Evolutionary conservation across 2,329 filamentous ascomycete genomes (phyloP).

Genomic region (Stagonosporopsis cucurbitacearum): DNA sequence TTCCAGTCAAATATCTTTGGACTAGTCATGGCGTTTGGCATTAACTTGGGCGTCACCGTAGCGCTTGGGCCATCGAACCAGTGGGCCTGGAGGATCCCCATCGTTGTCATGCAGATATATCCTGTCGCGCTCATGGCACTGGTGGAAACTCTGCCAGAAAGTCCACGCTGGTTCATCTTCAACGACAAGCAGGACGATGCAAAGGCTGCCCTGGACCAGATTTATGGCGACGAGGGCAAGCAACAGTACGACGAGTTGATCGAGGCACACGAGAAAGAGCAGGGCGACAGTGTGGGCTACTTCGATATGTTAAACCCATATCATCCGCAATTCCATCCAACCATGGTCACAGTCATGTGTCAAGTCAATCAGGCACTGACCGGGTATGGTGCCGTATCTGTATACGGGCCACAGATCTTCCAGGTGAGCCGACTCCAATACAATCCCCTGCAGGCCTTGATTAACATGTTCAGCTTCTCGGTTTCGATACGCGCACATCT

Average conservation of each 20-base stretch:
- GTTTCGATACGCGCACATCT: constrained; percentile 58
- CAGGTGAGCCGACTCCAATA: constrained; percentile 44
- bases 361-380: constrained; percentile 67
- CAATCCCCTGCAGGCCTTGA: neutral
- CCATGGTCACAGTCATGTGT: constrained; percentile 67
- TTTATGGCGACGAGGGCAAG: constrained; percentile 60
- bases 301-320: constrained; percentile 64
- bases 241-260: constrained; percentile 59
- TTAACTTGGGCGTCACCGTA: constrained; percentile 63
- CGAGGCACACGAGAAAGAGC: constrained; percentile 59
- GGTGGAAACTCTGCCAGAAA: constrained; percentile 62
- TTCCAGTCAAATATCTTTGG: constrained; percentile 71
- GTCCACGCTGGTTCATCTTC: constrained; percentile 64
- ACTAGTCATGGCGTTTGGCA: constrained; percentile 65
- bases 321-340: constrained; percentile 65
- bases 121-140: constrained; percentile 61
- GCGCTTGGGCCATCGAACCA: constrained; percentile 62
- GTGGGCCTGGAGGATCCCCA: constrained; percentile 68
- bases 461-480: constrained; percentile 57
- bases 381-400: constrained; percentile 65
- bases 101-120: constrained; percentile 67
- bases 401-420: constrained; percentile 70
- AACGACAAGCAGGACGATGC: constrained; percentile 60
- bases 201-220: constrained; percentile 54
- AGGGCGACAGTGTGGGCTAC: constrained; percentile 57